Conservation (phyloP, 202 grass and related monocot species). For the Zizania palustris region DNA sequence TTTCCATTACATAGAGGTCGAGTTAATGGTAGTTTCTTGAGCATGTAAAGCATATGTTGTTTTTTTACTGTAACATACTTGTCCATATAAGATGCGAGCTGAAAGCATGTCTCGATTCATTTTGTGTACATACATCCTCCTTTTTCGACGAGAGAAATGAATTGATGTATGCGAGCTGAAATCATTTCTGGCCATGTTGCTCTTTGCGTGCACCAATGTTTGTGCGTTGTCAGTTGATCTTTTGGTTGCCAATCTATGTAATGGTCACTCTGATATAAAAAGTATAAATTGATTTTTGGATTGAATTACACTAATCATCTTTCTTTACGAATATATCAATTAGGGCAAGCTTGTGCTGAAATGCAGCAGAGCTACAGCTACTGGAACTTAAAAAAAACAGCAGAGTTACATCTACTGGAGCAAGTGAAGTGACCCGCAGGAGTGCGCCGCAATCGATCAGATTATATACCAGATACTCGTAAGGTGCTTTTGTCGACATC, state of each 20-base stretch:
- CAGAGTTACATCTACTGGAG: too few relatives aligned
- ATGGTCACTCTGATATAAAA: neutral
- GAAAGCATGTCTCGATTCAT: conserved; percentile 36
- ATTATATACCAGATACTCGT: too few relatives aligned
- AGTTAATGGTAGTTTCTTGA: conserved; percentile 43
- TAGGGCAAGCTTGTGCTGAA: too few relatives aligned
- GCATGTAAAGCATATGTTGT: conserved; percentile 53
- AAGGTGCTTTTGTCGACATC: neutral
- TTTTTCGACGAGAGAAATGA: conserved; percentile 13
- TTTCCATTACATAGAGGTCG: conserved; percentile 45
- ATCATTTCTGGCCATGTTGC: too few relatives aligned
- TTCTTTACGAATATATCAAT: neutral
- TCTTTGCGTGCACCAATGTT: too few relatives aligned
- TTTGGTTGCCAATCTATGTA: neutral
- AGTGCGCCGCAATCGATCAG: too few relatives aligned
- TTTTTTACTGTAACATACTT: conserved; percentile 42
- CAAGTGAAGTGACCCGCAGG: too few relatives aligned
- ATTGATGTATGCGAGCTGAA: neutral
- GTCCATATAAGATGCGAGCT: conserved; percentile 45
- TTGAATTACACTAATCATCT: neutral
- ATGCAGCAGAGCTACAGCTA: too few relatives aligned
- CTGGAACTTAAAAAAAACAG: too few relatives aligned
- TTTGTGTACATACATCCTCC: conserved; percentile 18
- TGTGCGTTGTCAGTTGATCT: neutral
- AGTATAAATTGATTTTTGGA: neutral